Evolutionary conservation across 495 filamentous ascomycete species (phyloP), one percentile per base, ranked within the genome.

Genomic region (Aspergillus sclerotioniger): DNA sequence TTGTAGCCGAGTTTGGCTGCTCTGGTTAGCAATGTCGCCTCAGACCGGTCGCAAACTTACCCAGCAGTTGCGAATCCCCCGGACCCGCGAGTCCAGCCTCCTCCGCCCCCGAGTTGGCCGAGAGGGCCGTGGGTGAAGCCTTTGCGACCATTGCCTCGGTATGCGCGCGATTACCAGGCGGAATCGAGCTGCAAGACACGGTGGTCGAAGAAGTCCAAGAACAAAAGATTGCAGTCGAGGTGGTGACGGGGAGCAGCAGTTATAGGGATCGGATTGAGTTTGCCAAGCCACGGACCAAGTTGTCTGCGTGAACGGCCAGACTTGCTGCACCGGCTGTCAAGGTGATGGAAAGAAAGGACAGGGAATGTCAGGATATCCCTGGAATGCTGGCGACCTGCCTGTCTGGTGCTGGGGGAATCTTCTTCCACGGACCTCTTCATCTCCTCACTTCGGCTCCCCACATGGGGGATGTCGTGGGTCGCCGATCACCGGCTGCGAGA

Each of bases 1-100:
- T 86, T 88, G 76, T 89, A 89, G 0, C 86, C 86, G 58, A 89
- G 72, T 31, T 66, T 72, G n/a, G 69, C 71, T 72, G 20, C n/a
- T 1, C 17, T 45, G 16, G 17, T 13, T 12, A 19, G 46, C 50
- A 39, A 13, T n/a, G 1, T 41, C 37, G 13, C 13, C 37, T 35
- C 37, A 41, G 6, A 15, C 15, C 37, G 13, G 37, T 41, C 37
- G 37, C 37, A 25, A 25, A 41, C 37, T 41, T 13, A 41, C 37
- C 37, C 37, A 41, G 37, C 37, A 41, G n/a, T 41, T 41, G 37
- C 37, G 37, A 41, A 41, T 41, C 37, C 37, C n/a, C 37, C 10
- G 37, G 37, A 13, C 4, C 10, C 13, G 37, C 37, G 10, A 41
- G 37, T 41, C 37, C 12, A 12, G 37, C 37, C 5, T 41, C 37